phyloP scores from a whole-genome alignment of 1,284 basidiomycete species.

The Ceratobasidium theobromae region DNA sequence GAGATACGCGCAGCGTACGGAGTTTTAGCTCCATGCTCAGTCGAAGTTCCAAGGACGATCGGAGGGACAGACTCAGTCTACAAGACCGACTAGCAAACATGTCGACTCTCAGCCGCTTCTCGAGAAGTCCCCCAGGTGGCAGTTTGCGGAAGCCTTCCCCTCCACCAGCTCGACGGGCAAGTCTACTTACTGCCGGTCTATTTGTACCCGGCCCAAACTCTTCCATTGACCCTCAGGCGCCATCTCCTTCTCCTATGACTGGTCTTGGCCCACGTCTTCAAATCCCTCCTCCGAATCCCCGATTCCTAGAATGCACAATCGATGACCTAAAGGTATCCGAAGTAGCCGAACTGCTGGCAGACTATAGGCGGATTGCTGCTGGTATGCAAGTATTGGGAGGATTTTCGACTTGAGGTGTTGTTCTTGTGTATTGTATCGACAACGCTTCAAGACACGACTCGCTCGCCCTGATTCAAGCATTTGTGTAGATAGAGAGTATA shows the following conservation, averaged over 20 bases:
- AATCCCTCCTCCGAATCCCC: constrained; percentile 58
- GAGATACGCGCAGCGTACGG: constrained; percentile 66
- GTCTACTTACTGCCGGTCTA: constrained; percentile 50
- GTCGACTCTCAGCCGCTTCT: constrained; percentile 48
- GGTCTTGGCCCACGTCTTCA: constrained; percentile 20
- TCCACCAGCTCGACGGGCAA: constrained; percentile 51
- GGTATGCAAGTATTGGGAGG: constrained; percentile 48
- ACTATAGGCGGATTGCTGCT: constrained; percentile 68
- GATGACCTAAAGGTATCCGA: constrained; percentile 76
- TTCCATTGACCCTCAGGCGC: constrained; percentile 38
- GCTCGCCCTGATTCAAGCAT: not conserved
- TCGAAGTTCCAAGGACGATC: constrained; percentile 47
- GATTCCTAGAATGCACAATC: constrained; percentile 66
- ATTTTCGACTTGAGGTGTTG: constrained; percentile 40
- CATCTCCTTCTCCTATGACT: constrained; percentile 28
- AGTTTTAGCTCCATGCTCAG: constrained; percentile 84
- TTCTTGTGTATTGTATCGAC: too few species aligned
- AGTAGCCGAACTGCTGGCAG: constrained; percentile 68
- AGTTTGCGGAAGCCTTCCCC: constrained; percentile 45
- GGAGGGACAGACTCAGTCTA: constrained; percentile 58
- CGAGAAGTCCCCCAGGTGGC: constrained; percentile 37
- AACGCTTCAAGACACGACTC: too few species aligned
- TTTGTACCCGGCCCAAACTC: constrained; percentile 39
- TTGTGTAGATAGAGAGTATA: constrained; percentile 19
- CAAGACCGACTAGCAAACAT: constrained; percentile 75